Percentiles rank a stretch among this genome's conserved stretches.
phyloP scores from a whole-genome alignment of 495 filamentous ascomycete species.

The Terfezia claveryi region DNA sequence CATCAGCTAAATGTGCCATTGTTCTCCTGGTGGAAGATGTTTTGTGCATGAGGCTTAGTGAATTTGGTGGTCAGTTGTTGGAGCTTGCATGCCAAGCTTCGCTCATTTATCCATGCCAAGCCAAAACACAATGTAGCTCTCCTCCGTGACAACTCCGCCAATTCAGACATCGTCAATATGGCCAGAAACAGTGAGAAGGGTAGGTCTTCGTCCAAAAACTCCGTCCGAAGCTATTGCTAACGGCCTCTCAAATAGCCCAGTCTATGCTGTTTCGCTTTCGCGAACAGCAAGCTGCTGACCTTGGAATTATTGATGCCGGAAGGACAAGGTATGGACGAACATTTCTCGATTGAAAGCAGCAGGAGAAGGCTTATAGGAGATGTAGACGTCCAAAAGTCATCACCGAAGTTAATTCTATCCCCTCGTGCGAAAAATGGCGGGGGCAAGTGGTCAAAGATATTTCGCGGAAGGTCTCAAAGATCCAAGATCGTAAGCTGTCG shows the following conservation, averaged over 20 bases:
- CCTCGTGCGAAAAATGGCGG: slow-evolving; percentile 89
- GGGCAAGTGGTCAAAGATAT: slow-evolving; percentile 95
- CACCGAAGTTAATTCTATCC: slow-evolving; percentile 61
- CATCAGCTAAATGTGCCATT: slow-evolving; percentile 26
- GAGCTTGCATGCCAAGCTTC: too few species aligned
- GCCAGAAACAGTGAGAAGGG: neutral
- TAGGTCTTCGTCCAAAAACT: neutral
- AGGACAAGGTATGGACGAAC: slow-evolving; percentile 34
- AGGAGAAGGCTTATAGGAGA: too few species aligned
- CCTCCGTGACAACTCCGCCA: too few species aligned
- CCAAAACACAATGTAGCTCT: too few species aligned
- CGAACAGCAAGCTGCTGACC: slow-evolving; percentile 84
- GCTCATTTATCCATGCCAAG: neutral
- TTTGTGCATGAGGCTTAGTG: neutral
- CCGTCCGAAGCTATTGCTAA: slow-evolving; percentile 24
- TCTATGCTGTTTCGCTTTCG: slow-evolving; percentile 99
- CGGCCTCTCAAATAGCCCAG: slow-evolving; percentile 68
- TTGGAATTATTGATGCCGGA: slow-evolving; percentile 87
- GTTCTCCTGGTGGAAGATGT: neutral
- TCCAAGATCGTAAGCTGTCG: slow-evolving; percentile 43
- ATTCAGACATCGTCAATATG: neutral
- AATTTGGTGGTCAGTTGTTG: too few species aligned
- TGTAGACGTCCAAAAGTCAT: slow-evolving; percentile 53
- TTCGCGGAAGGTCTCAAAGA: slow-evolving; percentile 82
- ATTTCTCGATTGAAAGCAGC: too few species aligned